phyloP scores from a whole-genome alignment of 1,284 basidiomycete species.

The Chiua sp. region DNA sequence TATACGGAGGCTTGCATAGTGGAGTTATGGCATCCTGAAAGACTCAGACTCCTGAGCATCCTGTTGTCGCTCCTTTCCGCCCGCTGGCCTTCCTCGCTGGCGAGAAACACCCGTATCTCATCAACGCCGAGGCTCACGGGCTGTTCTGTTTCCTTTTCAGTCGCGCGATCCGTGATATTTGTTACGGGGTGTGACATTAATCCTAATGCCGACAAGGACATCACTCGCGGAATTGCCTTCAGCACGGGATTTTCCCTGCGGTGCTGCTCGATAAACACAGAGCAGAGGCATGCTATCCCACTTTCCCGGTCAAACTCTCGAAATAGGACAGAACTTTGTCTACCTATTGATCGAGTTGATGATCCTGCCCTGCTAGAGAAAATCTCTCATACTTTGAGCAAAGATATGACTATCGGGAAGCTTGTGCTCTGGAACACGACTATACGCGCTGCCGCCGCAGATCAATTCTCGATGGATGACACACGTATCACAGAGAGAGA shows the following conservation, averaged over 20 bases:
- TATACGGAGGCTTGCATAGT: conserved; percentile 67
- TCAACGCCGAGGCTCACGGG: conserved; percentile 53
- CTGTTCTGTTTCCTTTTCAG: conserved; percentile 58
- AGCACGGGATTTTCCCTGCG: conserved; percentile 63
- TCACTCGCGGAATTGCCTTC: conserved; percentile 76
- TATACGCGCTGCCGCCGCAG: conserved; percentile 64
- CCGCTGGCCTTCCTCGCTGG: conserved; percentile 28
- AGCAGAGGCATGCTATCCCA: conserved; percentile 51
- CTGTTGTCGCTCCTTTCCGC: conserved; percentile 34
- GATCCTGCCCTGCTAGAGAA: conserved; percentile 59
- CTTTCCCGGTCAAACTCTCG: conserved; percentile 47
- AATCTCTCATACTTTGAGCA: conserved; percentile 37
- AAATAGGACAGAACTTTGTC: conserved; percentile 52
- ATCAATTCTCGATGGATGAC: conserved; percentile 66
- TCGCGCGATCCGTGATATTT: conserved; percentile 71
- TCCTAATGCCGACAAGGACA: conserved; percentile 64
- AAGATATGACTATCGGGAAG: conserved; percentile 46
- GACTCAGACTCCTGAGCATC: conserved; percentile 58
- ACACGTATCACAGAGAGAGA: conserved; percentile 59
- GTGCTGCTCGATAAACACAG: conserved; percentile 61
- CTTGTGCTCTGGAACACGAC: conserved; percentile 53
- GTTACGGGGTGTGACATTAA: conserved; percentile 81
- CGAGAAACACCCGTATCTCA: conserved; percentile 36
- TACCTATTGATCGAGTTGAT: conserved; percentile 67
- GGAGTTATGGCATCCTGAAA: conserved; percentile 76